These are phyloP conservation scores for Mentha longifolia DNA, from an alignment of 257 asterid species.

Conservation along the genomic window DNA sequence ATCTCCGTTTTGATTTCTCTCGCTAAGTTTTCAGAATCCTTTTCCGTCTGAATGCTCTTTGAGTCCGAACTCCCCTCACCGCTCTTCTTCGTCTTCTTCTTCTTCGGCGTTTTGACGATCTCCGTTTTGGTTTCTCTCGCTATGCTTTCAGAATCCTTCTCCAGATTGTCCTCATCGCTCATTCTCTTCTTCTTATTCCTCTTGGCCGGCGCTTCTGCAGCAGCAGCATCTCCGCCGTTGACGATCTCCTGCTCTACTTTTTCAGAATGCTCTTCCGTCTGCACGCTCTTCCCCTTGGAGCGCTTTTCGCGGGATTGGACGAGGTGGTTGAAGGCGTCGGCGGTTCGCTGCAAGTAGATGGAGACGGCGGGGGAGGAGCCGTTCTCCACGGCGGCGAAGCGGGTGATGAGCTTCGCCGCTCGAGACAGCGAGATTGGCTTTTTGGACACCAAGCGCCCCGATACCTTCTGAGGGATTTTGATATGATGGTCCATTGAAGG, in stretches of 20 bases:
- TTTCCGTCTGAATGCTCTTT: neutral
- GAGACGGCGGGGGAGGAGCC: slow-evolving; percentile 27
- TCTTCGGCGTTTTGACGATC: slow-evolving; percentile 25
- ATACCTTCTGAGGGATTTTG: slow-evolving; percentile 11
- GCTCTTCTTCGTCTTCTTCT: slow-evolving; percentile 46
- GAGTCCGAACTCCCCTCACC: slow-evolving; percentile 23
- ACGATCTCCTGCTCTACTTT: neutral
- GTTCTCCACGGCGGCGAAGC: slow-evolving; percentile 32
- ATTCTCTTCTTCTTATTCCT: slow-evolving; percentile 44
- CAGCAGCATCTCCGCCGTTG: neutral
- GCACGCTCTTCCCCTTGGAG: neutral
- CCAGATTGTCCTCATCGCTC: slow-evolving; percentile 29
- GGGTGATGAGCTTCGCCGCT: slow-evolving; percentile 30
- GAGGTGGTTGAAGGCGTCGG: slow-evolving; percentile 55
- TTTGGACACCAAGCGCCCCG: slow-evolving; percentile 11
- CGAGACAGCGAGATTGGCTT: slow-evolving; percentile 16
- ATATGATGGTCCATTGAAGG: too few relatives aligned
- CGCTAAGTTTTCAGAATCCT: neutral
- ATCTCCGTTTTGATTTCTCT: neutral
- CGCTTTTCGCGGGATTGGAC: slow-evolving; percentile 48
- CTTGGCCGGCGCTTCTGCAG: slow-evolving; percentile 10
- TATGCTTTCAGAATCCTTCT: neutral
- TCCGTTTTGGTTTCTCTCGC: neutral
- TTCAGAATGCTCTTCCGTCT: neutral
- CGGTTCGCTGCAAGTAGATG: slow-evolving; percentile 37